Evolutionary conservation across 768 basidiomycete genomes (phyloP).

Genomic region (Roridomyces roridus): DNA sequence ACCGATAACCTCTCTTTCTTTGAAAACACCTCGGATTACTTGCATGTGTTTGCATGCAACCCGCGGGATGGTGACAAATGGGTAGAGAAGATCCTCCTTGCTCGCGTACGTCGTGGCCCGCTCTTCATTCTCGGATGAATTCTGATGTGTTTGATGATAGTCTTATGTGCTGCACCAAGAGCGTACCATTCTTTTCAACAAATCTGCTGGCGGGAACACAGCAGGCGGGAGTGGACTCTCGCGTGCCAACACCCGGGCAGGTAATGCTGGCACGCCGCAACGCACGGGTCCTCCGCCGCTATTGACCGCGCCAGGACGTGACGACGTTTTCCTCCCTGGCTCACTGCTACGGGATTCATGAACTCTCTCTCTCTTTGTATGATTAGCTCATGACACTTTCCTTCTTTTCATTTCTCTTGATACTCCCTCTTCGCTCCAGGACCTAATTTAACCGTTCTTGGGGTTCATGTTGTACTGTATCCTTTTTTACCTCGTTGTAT

Average conservation of each 20-base stretch:
- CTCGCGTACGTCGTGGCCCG: constrained; percentile 63
- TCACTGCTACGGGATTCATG: constrained; percentile 68
- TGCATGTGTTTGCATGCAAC: constrained; percentile 84
- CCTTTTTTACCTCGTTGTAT: too few species aligned
- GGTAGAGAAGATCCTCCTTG: constrained; percentile 82
- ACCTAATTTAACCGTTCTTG: too few species aligned
- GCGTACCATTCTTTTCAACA: constrained; percentile 67
- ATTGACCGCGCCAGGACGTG: constrained; percentile 34
- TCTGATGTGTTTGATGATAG: constrained; percentile 41
- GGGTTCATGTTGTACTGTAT: too few species aligned
- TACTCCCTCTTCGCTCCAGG: too few species aligned
- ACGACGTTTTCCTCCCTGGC: constrained; percentile 73
- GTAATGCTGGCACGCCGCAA: constrained; percentile 31
- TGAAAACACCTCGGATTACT: constrained; percentile 86
- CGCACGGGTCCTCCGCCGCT: constrained; percentile 49
- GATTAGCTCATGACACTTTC: constrained; percentile 5
- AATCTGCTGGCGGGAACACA: constrained; percentile 34
- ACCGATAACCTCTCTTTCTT: constrained; percentile 87
- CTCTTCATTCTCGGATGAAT: constrained; percentile 8
- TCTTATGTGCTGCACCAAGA: constrained; percentile 87
- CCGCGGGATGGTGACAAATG: constrained; percentile 76
- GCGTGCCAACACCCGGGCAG: constrained; percentile 24
- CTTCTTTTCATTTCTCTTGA: background rate
- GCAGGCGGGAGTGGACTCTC: constrained; percentile 37
- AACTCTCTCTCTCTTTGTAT: constrained; percentile 17